These are phyloP conservation scores for Paramecium primaurelia DNA, from an alignment of 73 alveolate species.

Conservation along the genomic window DNA sequence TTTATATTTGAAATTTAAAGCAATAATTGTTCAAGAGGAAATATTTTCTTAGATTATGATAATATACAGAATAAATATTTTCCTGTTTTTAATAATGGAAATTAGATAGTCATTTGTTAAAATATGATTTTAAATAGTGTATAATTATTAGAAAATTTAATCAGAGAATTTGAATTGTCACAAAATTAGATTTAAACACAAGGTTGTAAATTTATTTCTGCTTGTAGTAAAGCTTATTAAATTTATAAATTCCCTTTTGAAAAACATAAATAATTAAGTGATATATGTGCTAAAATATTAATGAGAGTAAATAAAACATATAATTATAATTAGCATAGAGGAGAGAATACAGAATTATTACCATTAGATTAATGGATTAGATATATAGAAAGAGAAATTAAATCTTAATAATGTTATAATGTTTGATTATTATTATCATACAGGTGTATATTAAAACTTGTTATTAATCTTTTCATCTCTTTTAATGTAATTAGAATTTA, in stretches of 20 bases:
- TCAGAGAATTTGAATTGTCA: background rate
- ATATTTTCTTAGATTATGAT: background rate
- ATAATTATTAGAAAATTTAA: background rate
- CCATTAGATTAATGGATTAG: constrained; percentile 18
- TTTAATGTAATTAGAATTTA: background rate
- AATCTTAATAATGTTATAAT: background rate
- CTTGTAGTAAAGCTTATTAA: background rate
- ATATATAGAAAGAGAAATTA: background rate
- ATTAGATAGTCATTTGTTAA: background rate
- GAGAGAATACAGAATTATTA: background rate
- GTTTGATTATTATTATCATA: background rate
- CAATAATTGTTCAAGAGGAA: constrained; percentile 5
- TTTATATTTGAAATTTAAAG: background rate
- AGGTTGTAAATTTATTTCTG: background rate
- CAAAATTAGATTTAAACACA: background rate
- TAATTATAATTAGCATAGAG: background rate
- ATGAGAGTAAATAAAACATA: background rate
- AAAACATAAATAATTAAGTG: background rate
- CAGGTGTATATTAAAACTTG: background rate
- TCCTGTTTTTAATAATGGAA: constrained; percentile 4
- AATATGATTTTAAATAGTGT: background rate
- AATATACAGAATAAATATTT: background rate
- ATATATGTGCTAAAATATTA: background rate
- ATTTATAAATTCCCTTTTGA: background rate
- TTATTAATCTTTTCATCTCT: background rate